Percentiles rank a stretch among this genome's conserved stretches.
These are phyloP conservation scores for Lentinus brumalis DNA, from an alignment of 768 basidiomycete genomes.

Conservation along the genomic window DNA sequence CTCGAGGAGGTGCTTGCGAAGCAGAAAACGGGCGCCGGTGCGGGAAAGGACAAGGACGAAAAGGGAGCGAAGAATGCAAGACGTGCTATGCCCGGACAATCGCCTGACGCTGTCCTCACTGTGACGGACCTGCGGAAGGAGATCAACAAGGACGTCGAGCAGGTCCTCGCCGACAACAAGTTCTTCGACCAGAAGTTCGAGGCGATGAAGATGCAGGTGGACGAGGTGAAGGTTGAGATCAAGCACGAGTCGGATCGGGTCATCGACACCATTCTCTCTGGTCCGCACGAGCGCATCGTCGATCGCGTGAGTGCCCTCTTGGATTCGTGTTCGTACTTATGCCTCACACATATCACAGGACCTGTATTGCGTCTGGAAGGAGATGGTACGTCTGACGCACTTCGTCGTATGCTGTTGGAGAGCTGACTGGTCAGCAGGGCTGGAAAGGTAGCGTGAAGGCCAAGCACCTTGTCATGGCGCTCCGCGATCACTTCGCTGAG, in stretches of 20 bases:
- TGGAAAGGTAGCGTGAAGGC: no score
- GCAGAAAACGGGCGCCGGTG: neutral
- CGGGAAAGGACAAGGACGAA: neutral
- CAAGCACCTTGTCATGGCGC: no score
- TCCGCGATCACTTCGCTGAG: no score
- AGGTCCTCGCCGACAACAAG: slow-evolving; percentile 40
- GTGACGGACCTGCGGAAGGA: neutral
- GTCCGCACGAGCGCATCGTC: slow-evolving; percentile 45
- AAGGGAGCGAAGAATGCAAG: neutral
- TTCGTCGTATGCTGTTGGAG: no score
- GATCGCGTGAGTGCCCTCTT: slow-evolving; percentile 34
- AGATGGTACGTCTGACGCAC: neutral
- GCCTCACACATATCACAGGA: slow-evolving; percentile 34
- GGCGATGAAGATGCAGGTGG: slow-evolving; percentile 42
- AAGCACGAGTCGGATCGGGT: slow-evolving; percentile 39
- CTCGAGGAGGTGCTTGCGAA: slow-evolving; percentile 12
- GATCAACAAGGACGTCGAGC: slow-evolving; percentile 20
- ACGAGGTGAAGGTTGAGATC: slow-evolving; percentile 30
- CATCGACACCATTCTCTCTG: slow-evolving; percentile 40
- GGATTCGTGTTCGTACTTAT: neutral
- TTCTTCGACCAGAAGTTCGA: slow-evolving; percentile 49
- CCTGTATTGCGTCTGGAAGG: slow-evolving; percentile 51
- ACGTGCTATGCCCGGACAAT: neutral
- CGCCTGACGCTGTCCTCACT: neutral
- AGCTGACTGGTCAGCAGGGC: no score